Evolutionary conservation across 1,139 yeast genomes (phyloP), one percentile per base, ranked within the genome.

Genomic region (Candida buenavistaensis): DNA sequence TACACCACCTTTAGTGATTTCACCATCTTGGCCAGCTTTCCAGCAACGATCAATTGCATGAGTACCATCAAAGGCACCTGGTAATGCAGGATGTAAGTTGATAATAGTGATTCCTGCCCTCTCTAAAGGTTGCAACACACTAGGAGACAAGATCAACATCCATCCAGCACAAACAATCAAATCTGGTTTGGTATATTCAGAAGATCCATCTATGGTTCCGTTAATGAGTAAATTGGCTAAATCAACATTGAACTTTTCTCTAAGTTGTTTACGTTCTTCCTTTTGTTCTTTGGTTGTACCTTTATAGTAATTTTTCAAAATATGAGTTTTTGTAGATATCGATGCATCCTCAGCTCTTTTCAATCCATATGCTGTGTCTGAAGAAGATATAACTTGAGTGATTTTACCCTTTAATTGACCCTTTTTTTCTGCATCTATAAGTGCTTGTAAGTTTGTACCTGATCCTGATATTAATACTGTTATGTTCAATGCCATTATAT

Each of bases 141-240:
- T 69, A 2, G 89, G 82, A 2, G 96, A 84, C 45, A 92, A 70
- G 41, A 92, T 92, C 38, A 92, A 75, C 92, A 92, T 83, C 97
- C 98, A 92, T 2, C 98, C 98, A 6, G 98, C 98, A 64, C 98
- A 92, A 6, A 92, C 97, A 31, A 92, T 80, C 45, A 92, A 69
- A 47, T 84, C 85, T 3, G 98, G 97, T 48, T 68, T 66, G 27
- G 57, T 60, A 39, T 75, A 68, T 5, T 47, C 43, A 6, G 50
- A 42, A 20, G 33, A 39, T 11, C 65, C 74, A 12, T 59, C 62
- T 24, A 59, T 56, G 29, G 57, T 52, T 3, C 80, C 80, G 35
- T 62, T 54, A 19, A 87, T 60, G 28, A 92, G 75, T 26, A 82
- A 57, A 31, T 75, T 68, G 9, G 96, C 92, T 37, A 92, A 71